phyloP scores from a whole-genome alignment of 1,139 yeast species.

The Hyphopichia burtonii region DNA sequence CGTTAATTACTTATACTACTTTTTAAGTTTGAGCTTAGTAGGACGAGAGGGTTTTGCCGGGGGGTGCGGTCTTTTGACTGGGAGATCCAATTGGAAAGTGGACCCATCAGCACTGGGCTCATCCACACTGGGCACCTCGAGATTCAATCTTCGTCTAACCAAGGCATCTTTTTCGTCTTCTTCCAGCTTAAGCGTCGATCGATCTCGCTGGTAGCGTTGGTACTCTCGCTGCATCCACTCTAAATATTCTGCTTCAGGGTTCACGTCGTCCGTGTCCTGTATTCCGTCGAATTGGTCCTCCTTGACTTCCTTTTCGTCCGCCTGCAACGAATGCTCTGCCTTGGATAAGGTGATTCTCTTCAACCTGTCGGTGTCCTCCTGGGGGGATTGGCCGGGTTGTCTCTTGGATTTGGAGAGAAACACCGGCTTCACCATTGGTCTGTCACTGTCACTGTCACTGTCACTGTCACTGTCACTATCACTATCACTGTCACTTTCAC shows the following conservation, averaged over 20 bases:
- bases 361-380: background rate
- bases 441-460: constrained; percentile 8
- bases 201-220: constrained; percentile 28
- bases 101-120: background rate
- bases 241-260: constrained; percentile 36
- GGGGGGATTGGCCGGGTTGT: background rate
- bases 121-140: too few species aligned
- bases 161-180: constrained; percentile 25
- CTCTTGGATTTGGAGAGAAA: constrained; percentile 9
- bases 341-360: constrained; percentile 5
- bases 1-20: background rate
- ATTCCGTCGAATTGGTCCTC: constrained; percentile 23
- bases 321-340: background rate
- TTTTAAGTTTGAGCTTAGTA: background rate
- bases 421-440: constrained; percentile 13
- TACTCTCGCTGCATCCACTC: constrained; percentile 39
- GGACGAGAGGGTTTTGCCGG: background rate
- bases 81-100: background rate
- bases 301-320: constrained; percentile 5
- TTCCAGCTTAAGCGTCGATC: constrained; percentile 16
- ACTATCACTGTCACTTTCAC: constrained; percentile 5
- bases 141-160: constrained; percentile 9
- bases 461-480: constrained; percentile 6
- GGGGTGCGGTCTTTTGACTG: background rate
- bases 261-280: constrained; percentile 41